Base-by-base conservation (phyloP, 768 basidiomycete genomes). In the Boletus vermiculosoides region DNA sequence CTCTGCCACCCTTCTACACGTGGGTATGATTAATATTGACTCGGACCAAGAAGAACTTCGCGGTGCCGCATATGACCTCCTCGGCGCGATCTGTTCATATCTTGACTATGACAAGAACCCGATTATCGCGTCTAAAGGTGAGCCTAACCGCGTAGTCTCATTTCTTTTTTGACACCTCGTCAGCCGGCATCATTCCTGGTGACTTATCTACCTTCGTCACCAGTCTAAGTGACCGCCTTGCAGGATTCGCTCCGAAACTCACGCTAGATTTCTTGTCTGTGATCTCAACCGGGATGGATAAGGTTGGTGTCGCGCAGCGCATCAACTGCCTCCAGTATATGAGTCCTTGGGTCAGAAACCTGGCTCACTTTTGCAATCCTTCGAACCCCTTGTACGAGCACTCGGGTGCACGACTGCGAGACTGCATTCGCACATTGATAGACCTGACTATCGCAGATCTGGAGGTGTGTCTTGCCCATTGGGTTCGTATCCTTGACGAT, bases 231-330 rank as follows among this genome's bases (percentile, higher is more conserved):
- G 88, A 88, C 57, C 82, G 80, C 42, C 73, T 94, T 16, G 84
- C 92, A 3, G 77, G 76, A 2, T 86, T 86, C 63, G 83, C 83
- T n/a, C 92, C 94, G 12, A 83, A 90, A 34, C 76, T 96, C 33
- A 94, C 93, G 0, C 76, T 96, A 18, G 94, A 96, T 71, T 92
- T 96, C 72, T 76, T 95, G 52, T 83, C 86, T n/a, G 94, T 94
- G 71, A 90, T 94, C 30, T 83, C 83, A 33, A 80, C 80, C 0
- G 82, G 85, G 3, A 83, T 90, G 78, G 65, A 78, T 73, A 77
- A 74, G 62, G 71, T 74, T 13, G 66, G 67, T 23, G 64, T 72
- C 3, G 66, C 74, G 1, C 86, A 88, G 47, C 85, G 86, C 39
- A 83, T 90, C 40, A 82, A 80, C 57, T 92, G 87, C 64, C 69